phyloP scores from a whole-genome alignment of 257 asterid genomes.

The Misopates orontium region DNA sequence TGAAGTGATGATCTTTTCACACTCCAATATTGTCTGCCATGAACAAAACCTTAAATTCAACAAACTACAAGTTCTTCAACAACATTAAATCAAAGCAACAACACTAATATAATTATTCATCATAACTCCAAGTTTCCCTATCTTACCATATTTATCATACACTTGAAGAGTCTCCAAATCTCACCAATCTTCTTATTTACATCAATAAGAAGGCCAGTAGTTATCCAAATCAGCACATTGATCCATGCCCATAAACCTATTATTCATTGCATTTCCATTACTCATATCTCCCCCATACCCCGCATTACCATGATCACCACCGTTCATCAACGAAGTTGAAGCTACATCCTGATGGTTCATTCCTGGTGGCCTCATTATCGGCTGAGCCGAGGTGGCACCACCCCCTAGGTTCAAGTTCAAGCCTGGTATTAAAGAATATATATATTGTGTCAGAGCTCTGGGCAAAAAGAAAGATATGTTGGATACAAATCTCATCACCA shows the following conservation, averaged over 20 bases:
- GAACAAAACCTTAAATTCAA: constrained; percentile 14
- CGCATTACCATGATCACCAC: constrained; percentile 24
- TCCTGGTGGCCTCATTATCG: constrained; percentile 43
- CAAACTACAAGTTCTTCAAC: constrained; percentile 15
- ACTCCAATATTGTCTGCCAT: constrained; percentile 24
- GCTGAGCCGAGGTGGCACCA: constrained; percentile 33
- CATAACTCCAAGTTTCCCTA: constrained; percentile 15
- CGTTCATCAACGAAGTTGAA: constrained; percentile 34
- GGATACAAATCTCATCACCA: no score
- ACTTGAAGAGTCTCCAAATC: constrained; percentile 25
- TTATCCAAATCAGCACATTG: constrained; percentile 63
- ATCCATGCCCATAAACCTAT: constrained; percentile 56
- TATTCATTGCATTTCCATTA: constrained; percentile 31
- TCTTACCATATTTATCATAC: constrained; percentile 22
- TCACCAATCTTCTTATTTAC: constrained; percentile 1
- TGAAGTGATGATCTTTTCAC: constrained; percentile 33
- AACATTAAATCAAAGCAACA: constrained; percentile 8
- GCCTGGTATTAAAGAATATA: constrained; percentile 28
- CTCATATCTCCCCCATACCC: constrained; percentile 49
- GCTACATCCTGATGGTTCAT: constrained; percentile 48
- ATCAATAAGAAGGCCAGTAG: constrained; percentile 62
- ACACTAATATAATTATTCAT: constrained; percentile 1
- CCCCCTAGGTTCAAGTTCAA: constrained; percentile 68
- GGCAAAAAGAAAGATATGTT: no score
- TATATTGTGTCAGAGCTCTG: no score